phyloP scores from a whole-genome alignment of 148 eudicot species.

The Pharnaceum exiguum region DNA sequence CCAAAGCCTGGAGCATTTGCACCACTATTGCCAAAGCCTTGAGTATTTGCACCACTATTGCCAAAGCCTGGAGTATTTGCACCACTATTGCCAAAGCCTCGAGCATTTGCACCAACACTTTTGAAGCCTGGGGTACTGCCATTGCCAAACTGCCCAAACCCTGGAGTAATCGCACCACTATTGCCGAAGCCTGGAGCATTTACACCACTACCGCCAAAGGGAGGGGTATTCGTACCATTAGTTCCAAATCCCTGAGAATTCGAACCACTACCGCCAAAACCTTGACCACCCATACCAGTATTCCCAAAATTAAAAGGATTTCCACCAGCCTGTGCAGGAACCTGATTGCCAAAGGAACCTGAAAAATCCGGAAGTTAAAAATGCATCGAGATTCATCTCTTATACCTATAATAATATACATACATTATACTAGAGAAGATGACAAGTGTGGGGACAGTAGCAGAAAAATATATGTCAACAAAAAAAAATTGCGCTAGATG shows the following conservation, averaged over 20 bases:
- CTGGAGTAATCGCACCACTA: slow-evolving; percentile 1
- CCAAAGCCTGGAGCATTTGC: neutral
- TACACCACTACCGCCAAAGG: no score
- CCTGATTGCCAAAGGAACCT: slow-evolving; percentile 49
- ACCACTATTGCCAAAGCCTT: slow-evolving; percentile 22
- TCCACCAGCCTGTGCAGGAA: slow-evolving; percentile 19
- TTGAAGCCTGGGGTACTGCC: slow-evolving; percentile 31
- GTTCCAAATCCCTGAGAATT: no score
- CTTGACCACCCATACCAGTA: slow-evolving; percentile 16
- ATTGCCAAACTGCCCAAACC: no score
- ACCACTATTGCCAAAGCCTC: slow-evolving; percentile 13
- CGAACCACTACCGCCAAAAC: no score
- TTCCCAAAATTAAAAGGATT: slow-evolving; percentile 17
- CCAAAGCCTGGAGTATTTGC: slow-evolving; percentile 22
- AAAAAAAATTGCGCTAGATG: slow-evolving; percentile 1
- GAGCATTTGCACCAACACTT: neutral
- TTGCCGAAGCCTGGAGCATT: neutral
- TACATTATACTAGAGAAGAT: neutral
- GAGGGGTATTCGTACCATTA: no score
- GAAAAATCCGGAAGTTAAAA: slow-evolving; percentile 5
- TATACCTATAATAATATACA: no score
- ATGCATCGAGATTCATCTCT: neutral
- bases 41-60: no score
- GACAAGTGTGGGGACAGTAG: neutral
- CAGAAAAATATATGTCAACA: neutral